Base-by-base conservation (phyloP, 306 rosid genomes). In the Potentilla sterilis region DNA sequence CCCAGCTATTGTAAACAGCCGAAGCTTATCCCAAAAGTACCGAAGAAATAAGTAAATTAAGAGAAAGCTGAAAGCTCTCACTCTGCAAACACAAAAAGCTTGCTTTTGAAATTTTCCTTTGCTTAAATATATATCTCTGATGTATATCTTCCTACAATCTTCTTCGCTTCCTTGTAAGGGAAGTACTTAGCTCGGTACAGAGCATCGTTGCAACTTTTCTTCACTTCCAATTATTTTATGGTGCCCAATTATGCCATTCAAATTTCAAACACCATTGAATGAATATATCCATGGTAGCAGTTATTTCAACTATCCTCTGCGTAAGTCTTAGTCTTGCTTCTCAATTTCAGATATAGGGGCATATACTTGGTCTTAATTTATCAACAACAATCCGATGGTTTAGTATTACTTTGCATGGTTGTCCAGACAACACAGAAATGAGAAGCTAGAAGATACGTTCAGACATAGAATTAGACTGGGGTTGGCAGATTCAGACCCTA, bases 61-160 rank as follows among this genome's bases (percentile, higher is more conserved):
- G 6, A 63, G 1, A 42, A 58, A 35, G 19, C 71, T 74, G 55
- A 72, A 55, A 62, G 43, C 67, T 32, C 15, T 16, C 63, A 16
- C 46, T 67, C 52, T 62, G 67, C 67, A 13, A 62, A 62, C 67
- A 32, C 42, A 14, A 72, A 78, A 85, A 67, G 70, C 70, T 47
- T 85, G 73, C 83, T 83, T 88, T 80, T 43, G 77, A 80, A 58
- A 75, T 70, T 62, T 78, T 42, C 22, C 41, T 57, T 54, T 32
- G 21, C 21, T 34, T 34, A 34, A 62, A n/a, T n/a, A 28, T 0
- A 61, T 11, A 72, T 73, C 52, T 41, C 19, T 55, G 38, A 54
- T 41, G 4, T 71, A 34, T 18, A 72, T n/a, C 52, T 74, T 74
- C 51, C 54, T 57, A 34, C 48, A 24, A 38, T 44, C 77, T 43